Percentiles rank a stretch among this genome's conserved stretches.
phyloP scores from a whole-genome alignment of 2,329 filamentous ascomycete species.

The Hirsutella rhossiliensis region DNA sequence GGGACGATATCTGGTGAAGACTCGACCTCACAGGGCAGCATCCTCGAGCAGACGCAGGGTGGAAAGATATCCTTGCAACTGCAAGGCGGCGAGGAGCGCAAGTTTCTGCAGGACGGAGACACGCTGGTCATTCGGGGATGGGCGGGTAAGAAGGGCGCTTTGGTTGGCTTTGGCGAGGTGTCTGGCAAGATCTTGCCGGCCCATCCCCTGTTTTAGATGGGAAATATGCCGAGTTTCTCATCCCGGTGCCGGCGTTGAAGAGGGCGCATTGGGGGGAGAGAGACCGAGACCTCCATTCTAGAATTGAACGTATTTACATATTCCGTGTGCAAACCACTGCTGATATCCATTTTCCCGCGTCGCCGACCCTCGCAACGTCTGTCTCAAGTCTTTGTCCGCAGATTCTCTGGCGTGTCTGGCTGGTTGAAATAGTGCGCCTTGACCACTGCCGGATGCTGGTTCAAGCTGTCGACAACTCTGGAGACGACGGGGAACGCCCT shows the following conservation, averaged over 20 bases:
- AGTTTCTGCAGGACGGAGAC: slow-evolving; percentile 66
- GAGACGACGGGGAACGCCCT: slow-evolving; percentile 32
- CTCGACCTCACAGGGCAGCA: slow-evolving; percentile 51
- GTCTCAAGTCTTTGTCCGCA: background rate
- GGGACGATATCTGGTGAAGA: slow-evolving; percentile 63
- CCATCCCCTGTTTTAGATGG: slow-evolving; percentile 15
- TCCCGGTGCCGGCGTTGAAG: too few species aligned
- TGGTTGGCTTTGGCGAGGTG: slow-evolving; percentile 69
- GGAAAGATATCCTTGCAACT: slow-evolving; percentile 55
- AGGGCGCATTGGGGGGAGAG: too few species aligned
- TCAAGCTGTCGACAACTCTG: slow-evolving; percentile 31
- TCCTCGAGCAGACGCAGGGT: slow-evolving; percentile 60
- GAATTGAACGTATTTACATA: too few species aligned
- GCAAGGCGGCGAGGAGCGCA: slow-evolving; percentile 51
- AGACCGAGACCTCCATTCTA: too few species aligned
- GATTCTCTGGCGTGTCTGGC: slow-evolving; percentile 28
- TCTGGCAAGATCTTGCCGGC: slow-evolving; percentile 42
- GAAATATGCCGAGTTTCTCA: too few species aligned
- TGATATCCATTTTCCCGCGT: too few species aligned
- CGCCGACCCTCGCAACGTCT: too few species aligned
- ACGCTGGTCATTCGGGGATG: slow-evolving; percentile 53
- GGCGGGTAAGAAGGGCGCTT: slow-evolving; percentile 50
- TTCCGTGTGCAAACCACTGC: too few species aligned
- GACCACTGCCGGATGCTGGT: slow-evolving; percentile 35
- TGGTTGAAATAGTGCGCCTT: slow-evolving; percentile 42